Conservation (phyloP, 805 yeast species). For the Huiozyma naganishii region DNA sequence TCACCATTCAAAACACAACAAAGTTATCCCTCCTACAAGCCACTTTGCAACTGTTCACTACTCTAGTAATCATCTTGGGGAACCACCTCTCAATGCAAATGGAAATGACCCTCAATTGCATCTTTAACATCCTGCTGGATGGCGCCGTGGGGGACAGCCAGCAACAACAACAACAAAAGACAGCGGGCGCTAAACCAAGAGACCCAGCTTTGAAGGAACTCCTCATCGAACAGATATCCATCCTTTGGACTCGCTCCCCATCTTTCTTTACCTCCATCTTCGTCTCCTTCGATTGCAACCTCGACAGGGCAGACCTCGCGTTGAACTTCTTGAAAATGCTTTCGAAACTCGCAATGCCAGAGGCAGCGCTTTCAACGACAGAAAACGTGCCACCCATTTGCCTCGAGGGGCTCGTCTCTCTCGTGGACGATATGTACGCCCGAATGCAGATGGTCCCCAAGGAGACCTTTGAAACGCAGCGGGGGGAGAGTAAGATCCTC, state of each 20-base stretch:
- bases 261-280: conserved; percentile 65
- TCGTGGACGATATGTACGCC: conserved; percentile 50
- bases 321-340: conserved; percentile 56
- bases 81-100: conserved; percentile 64
- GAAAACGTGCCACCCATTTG: conserved; percentile 89
- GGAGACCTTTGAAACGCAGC: conserved; percentile 17
- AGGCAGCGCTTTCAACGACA: conserved; percentile 67
- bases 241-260: conserved; percentile 73
- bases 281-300: conserved; percentile 81
- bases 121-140: conserved; percentile 46
- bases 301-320: conserved; percentile 73
- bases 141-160: conserved; percentile 1
- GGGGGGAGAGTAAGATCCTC: conserved; percentile 15
- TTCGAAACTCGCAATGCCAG: conserved; percentile 74
- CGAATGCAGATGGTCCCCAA: conserved; percentile 25
- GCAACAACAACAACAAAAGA: not conserved
- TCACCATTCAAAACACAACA: conserved; percentile 60
- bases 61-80: conserved; percentile 59
- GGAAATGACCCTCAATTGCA: conserved; percentile 56
- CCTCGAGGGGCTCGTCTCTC: conserved; percentile 72
- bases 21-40: conserved; percentile 63
- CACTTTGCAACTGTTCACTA: conserved; percentile 63
- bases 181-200: not conserved
- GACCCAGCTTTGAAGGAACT: conserved; percentile 52
- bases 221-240: conserved; percentile 73